Evolutionary conservation across 2,329 filamentous ascomycete genomes (phyloP), one percentile per base, ranked within the genome.

Genomic region (Mollisiaceae sp.): DNA sequence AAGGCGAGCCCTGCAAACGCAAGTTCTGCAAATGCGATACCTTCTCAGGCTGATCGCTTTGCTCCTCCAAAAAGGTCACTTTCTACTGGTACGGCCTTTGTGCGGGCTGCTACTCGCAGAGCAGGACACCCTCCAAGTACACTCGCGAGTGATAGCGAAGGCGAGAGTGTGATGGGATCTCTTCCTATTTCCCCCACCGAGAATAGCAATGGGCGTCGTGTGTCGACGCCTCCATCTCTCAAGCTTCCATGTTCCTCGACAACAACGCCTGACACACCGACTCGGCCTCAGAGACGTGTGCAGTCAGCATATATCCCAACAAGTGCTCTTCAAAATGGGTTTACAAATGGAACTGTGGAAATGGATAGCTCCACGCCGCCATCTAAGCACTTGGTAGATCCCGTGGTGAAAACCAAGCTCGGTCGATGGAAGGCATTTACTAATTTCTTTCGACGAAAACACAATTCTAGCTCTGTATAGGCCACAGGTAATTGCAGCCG

Each of bases 11-110:
- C 73, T 11, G 50, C 59, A 32, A 68, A 41, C 50, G 54, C 54
- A 32, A 9, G 27, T 45, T 18, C 67, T 67, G 8, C 64, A 32
- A 32, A 32, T 32, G 3, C 27, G 27, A 32, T 32, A 3, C 27
- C 27, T 32, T 6, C 70, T 38, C 70, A 64, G 22, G 32, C 59
- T 5, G 73, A 74, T 27, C 47, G 57, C 22, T 52, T n/a, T 12
- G 24, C 62, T n/a, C 14, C 60, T 8, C 80, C 81, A 27, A 78
- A 77, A 38, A 77, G 82, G 27, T 77, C 81, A 1, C 79, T 80
- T 3, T 84, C 82, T 50, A 80, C 80, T 0, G 82, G 83, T 0
- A 79, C 80, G 1, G 80, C 81, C 4, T 83, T 81, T 60, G 79
- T 83, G 75, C 71, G 73, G 27, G 70, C 68, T 43, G 67, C 71